Percentiles rank a stretch among this genome's conserved stretches.
These are phyloP conservation scores for Aegilops tauschii DNA, from an alignment of 176 grass and related monocot genomes.

Conservation along the genomic window DNA sequence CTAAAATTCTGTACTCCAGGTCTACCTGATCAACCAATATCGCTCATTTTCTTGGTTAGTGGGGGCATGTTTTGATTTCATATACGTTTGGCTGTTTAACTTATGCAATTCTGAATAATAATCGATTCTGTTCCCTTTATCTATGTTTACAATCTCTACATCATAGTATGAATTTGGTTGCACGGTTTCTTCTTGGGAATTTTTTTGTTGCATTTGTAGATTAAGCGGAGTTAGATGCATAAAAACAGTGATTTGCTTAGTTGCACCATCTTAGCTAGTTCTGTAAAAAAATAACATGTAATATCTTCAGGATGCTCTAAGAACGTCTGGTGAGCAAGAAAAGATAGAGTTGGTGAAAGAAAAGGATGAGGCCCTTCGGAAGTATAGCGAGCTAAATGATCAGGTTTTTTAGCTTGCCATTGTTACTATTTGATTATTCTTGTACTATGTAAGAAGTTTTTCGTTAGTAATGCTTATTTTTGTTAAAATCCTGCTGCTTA, in stretches of 20 bases:
- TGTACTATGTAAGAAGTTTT: neutral
- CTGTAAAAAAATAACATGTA: neutral
- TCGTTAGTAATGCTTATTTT: neutral
- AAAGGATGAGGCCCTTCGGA: constrained; percentile 65
- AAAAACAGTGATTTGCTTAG: neutral
- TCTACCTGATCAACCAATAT: neutral
- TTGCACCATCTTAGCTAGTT: constrained; percentile 5
- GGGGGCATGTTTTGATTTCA: neutral
- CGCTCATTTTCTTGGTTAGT: neutral
- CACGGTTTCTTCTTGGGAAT: neutral
- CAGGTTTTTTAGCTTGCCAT: constrained; percentile 54
- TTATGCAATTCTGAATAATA: neutral
- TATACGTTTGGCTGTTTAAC: neutral
- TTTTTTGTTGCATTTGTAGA: neutral
- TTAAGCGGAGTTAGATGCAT: neutral
- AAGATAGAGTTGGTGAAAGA: constrained; percentile 61
- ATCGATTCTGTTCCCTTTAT: neutral
- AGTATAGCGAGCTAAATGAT: constrained; percentile 90
- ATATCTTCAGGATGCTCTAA: constrained; percentile 57
- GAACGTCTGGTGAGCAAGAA: constrained; percentile 69
- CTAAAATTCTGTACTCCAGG: neutral
- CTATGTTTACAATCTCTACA: neutral
- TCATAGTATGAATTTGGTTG: neutral
- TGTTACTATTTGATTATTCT: neutral
- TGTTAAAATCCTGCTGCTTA: constrained; percentile 8